Percentiles rank a stretch among this genome's conserved stretches.
phyloP scores from a whole-genome alignment of 2,329 filamentous ascomycete genomes.

The Xylariaceae sp. region DNA sequence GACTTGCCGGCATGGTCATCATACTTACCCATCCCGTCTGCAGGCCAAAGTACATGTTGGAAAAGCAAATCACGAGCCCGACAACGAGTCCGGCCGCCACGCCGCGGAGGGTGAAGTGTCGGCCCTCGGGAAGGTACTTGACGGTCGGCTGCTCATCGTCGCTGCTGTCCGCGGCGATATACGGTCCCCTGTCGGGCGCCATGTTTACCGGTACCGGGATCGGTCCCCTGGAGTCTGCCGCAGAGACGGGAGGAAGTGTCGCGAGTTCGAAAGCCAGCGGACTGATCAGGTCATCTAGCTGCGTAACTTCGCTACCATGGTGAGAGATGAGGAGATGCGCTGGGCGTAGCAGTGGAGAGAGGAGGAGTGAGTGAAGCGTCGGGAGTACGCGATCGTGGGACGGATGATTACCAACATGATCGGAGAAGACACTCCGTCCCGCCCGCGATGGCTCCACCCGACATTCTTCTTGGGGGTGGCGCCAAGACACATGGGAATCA shows the following conservation, averaged over 20 bases:
- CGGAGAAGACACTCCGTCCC: constrained; percentile 13
- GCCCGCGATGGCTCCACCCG: constrained; percentile 1
- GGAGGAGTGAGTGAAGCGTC: not conserved
- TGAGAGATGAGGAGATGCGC: not conserved
- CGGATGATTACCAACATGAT: constrained; percentile 4
- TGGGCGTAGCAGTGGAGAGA: not conserved
- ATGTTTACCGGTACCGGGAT: constrained; percentile 5
- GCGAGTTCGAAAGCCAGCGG: constrained; percentile 2
- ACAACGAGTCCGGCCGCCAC: constrained; percentile 76
- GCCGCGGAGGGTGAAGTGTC: constrained; percentile 81
- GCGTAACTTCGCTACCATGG: no score
- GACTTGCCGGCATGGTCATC: constrained; percentile 94
- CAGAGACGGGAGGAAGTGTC: not conserved
- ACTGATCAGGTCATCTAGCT: not conserved
- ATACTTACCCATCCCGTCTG: constrained; percentile 72
- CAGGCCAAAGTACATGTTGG: constrained; percentile 98
- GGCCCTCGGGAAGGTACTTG: constrained; percentile 36
- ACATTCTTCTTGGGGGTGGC: no score
- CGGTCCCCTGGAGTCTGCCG: not conserved
- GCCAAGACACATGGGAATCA: not conserved
- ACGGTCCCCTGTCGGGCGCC: constrained; percentile 24
- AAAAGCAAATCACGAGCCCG: constrained; percentile 88
- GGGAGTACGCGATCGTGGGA: no score
- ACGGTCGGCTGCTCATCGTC: constrained; percentile 8
- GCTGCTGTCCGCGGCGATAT: not conserved